phyloP scores from a whole-genome alignment of 2,329 filamentous ascomycete genomes.

The Aspergillus ruber region DNA sequence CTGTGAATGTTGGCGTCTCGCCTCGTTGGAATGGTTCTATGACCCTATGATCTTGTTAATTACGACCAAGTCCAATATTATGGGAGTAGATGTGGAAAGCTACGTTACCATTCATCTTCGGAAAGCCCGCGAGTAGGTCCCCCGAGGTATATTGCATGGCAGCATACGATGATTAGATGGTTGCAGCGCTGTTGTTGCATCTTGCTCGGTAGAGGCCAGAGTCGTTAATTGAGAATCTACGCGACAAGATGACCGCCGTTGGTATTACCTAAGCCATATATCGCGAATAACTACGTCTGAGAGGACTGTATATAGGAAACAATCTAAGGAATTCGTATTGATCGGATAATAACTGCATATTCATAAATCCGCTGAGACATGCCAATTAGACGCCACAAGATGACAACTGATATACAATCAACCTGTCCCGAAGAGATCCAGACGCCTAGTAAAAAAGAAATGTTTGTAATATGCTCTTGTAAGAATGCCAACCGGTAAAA shows the following conservation, averaged over 20 bases:
- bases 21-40: constrained; percentile 71
- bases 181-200: constrained; percentile 11
- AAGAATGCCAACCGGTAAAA: background rate
- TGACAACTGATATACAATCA: constrained; percentile 1
- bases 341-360: no score
- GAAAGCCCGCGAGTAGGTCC: constrained; percentile 47
- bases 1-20: constrained; percentile 72
- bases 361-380: background rate
- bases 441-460: background rate
- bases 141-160: constrained; percentile 71
- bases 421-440: constrained; percentile 1
- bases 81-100: background rate
- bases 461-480: no score
- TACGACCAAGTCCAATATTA: background rate
- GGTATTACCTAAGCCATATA: constrained; percentile 1
- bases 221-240: no score
- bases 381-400: background rate
- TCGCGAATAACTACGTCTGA: background rate
- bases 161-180: constrained; percentile 72
- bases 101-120: constrained; percentile 54
- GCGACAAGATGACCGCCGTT: background rate
- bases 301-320: no score
- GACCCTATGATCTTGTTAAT: constrained; percentile 42
- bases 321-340: no score
- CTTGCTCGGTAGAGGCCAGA: background rate